These are phyloP conservation scores for Pythium rishiriense DNA, from an alignment of 352 stramenopile genomes.

Conservation along the genomic window DNA sequence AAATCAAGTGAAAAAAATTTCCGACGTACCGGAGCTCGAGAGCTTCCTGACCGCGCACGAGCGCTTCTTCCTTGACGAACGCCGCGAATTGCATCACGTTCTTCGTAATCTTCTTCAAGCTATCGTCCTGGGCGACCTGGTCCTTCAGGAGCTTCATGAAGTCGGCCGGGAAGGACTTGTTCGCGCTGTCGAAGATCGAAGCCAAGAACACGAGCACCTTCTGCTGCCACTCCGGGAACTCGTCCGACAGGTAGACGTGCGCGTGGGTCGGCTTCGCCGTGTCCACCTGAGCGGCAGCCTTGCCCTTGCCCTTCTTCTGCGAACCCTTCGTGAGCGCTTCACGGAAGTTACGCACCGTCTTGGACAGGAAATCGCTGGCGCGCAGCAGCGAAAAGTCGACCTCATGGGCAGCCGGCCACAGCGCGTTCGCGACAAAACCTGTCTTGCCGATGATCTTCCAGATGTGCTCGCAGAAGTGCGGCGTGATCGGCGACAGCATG, in stretches of 20 bases:
- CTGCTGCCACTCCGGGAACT: constrained; percentile 86
- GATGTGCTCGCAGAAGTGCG: constrained; percentile 94
- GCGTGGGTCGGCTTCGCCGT: constrained; percentile 89
- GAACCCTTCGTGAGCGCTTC: constrained; percentile 75
- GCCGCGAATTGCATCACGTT: constrained; percentile 97
- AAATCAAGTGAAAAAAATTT: not conserved
- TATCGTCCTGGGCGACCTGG: constrained; percentile 65
- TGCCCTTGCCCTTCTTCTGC: constrained; percentile 88
- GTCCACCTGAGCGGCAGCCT: constrained; percentile 77
- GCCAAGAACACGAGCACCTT: constrained; percentile 85
- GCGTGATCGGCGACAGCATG: constrained; percentile 95
- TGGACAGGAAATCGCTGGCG: constrained; percentile 92
- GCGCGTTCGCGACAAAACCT: constrained; percentile 88
- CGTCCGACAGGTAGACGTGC: constrained; percentile 83
- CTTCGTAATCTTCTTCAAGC: constrained; percentile 91
- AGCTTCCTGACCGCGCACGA: constrained; percentile 90
- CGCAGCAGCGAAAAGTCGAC: constrained; percentile 93
- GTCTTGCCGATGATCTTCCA: constrained; percentile 92
- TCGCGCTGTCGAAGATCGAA: constrained; percentile 43
- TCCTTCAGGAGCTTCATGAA: constrained; percentile 90
- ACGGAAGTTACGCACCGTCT: constrained; percentile 91
- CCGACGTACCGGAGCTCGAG: constrained; percentile 88
- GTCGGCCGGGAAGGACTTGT: constrained; percentile 72
- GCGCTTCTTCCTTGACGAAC: constrained; percentile 94
- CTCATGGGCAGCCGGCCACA: constrained; percentile 84